phyloP scores from a whole-genome alignment of 371 early-diverging fungal genomes.

The Gilbertella persicaria region DNA sequence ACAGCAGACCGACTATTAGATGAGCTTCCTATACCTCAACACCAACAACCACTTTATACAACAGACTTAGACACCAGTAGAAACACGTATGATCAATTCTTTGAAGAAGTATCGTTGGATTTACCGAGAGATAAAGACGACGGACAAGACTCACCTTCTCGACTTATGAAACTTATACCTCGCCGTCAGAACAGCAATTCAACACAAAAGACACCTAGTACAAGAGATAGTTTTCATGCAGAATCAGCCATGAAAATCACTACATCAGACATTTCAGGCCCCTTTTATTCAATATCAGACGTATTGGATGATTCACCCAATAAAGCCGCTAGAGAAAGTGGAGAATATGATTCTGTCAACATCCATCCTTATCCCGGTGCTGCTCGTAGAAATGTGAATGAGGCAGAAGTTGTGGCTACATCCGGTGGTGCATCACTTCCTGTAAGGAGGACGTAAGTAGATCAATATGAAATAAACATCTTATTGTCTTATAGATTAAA shows the following conservation, averaged over 20 bases:
- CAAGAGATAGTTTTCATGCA: not conserved
- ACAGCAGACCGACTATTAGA: slow-evolving; percentile 33
- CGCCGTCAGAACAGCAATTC: slow-evolving; percentile 20
- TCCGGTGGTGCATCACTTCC: slow-evolving; percentile 44
- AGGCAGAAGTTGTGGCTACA: slow-evolving; percentile 38
- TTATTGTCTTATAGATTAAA: slow-evolving; percentile 30
- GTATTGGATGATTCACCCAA: slow-evolving; percentile 39
- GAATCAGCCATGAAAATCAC: slow-evolving; percentile 18
- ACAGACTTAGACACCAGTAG: slow-evolving; percentile 11
- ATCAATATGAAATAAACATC: not conserved
- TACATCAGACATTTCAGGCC: slow-evolving; percentile 40
- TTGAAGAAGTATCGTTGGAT: slow-evolving; percentile 56
- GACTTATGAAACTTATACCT: slow-evolving; percentile 45
- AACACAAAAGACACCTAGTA: not conserved
- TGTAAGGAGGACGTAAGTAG: slow-evolving; percentile 35
- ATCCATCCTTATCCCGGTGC: slow-evolving; percentile 28
- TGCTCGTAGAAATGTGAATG: slow-evolving; percentile 43
- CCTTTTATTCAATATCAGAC: slow-evolving; percentile 54
- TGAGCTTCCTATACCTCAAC: slow-evolving; percentile 25
- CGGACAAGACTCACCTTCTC: slow-evolving; percentile 20
- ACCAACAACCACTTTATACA: slow-evolving; percentile 8
- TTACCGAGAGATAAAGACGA: slow-evolving; percentile 34
- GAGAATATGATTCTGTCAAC: slow-evolving; percentile 5
- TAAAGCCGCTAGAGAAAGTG: slow-evolving; percentile 13
- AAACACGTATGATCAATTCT: slow-evolving; percentile 50